phyloP scores from a whole-genome alignment of 2,329 filamentous ascomycete genomes.

The Mycosphaerella arachidis region DNA sequence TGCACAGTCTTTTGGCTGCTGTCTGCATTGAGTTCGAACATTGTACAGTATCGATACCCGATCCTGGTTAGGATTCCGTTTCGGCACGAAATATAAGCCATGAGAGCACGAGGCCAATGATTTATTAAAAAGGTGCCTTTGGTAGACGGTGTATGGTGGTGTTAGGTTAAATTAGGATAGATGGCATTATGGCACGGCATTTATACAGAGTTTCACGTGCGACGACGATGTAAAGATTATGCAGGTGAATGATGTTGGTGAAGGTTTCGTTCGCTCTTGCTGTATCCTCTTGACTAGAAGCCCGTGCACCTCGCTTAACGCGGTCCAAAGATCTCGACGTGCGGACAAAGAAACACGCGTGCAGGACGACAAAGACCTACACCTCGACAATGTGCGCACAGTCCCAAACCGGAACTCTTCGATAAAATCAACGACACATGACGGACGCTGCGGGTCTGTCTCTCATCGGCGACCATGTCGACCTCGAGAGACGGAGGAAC shows the following conservation, averaged over 20 bases:
- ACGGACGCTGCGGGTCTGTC: slow-evolving; percentile 8
- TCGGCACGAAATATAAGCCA: slow-evolving; percentile 17
- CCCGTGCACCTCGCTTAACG: neutral
- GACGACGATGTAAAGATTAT: neutral
- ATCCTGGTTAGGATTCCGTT: neutral
- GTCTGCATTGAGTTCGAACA: neutral
- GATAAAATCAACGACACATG: slow-evolving; percentile 15
- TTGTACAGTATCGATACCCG: slow-evolving; percentile 12
- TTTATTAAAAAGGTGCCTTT: neutral
- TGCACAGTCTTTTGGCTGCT: neutral
- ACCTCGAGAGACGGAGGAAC: slow-evolving; percentile 11
- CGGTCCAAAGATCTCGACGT: neutral
- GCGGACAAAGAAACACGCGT: neutral
- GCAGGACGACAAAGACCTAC: slow-evolving; percentile 1
- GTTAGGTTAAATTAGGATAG: neutral
- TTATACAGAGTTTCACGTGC: neutral
- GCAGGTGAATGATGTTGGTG: neutral
- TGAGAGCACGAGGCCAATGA: slow-evolving; percentile 15
- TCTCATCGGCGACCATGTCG: slow-evolving; percentile 21
- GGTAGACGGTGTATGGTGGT: neutral
- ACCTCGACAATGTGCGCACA: slow-evolving; percentile 5
- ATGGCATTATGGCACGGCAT: neutral
- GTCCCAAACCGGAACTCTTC: slow-evolving; percentile 3
- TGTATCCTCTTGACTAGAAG: neutral
- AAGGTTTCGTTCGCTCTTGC: neutral